A percentile compares a stretch with the other conserved stretches of the same genome.
phyloP scores from a whole-genome alignment of 352 stramenopile species.

The Phytopythium mirpurense region DNA sequence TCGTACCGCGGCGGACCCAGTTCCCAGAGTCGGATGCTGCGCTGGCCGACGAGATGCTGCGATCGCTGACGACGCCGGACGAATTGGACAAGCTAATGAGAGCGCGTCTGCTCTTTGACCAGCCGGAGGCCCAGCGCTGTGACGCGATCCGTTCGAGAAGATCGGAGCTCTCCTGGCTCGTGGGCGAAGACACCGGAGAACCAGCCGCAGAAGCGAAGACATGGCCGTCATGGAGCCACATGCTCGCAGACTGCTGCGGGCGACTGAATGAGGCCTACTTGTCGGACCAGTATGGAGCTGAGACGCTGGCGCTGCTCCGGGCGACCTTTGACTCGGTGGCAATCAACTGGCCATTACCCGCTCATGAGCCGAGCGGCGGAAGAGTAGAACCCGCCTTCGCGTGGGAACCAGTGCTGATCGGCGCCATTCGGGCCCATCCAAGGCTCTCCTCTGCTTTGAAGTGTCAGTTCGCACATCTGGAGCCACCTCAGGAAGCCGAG shows the following conservation, averaged over 20 bases:
- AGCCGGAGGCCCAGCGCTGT: conserved; percentile 5
- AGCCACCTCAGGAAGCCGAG: conserved; percentile 4
- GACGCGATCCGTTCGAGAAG: conserved; percentile 3
- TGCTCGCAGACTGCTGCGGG: conserved; percentile 30
- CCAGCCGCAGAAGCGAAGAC: not conserved
- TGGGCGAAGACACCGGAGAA: not conserved
- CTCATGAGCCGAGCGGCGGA: not conserved
- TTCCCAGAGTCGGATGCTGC: conserved; percentile 49
- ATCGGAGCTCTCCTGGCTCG: conserved; percentile 4
- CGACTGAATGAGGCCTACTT: conserved; percentile 26
- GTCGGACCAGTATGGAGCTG: conserved; percentile 13
- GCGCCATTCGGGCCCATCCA: conserved; percentile 15
- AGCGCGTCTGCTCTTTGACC: conserved; percentile 25
- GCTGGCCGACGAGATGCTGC: conserved; percentile 39
- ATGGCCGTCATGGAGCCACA: conserved; percentile 24
- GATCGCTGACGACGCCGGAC: conserved; percentile 22
- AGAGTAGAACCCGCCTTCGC: conserved; percentile 10
- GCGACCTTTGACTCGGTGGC: conserved; percentile 16
- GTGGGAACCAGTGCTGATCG: conserved; percentile 39
- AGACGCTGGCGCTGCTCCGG: conserved; percentile 9
- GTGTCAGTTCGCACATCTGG: conserved; percentile 16
- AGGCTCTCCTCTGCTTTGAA: conserved; percentile 25
- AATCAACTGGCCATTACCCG: not conserved
- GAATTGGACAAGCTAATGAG: conserved; percentile 21
- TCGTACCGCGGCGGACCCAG: conserved; percentile 52